A percentile compares a stretch with the other conserved stretches of the same genome.
phyloP scores from a whole-genome alignment of 2,329 filamentous ascomycete species.

The Phialophora verrucosa region DNA sequence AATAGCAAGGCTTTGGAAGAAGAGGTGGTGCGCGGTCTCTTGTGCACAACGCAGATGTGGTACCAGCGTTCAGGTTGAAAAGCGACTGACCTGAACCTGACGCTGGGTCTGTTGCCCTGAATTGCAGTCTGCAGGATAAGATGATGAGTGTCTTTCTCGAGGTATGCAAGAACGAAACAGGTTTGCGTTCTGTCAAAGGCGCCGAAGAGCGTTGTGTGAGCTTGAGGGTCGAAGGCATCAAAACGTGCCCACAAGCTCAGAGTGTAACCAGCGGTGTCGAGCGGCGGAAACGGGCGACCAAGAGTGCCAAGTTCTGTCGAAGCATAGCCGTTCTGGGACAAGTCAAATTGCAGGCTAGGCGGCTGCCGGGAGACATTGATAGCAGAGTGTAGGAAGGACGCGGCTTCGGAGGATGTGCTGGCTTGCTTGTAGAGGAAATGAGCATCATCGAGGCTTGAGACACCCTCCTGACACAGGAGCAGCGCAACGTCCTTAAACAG shows the following conservation, averaged over 20 bases:
- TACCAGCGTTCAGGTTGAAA: constrained; percentile 87
- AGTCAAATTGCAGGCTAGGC: constrained; percentile 90
- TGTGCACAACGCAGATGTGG: constrained; percentile 87
- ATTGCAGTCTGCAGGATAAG: constrained; percentile 97
- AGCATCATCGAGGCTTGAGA: constrained; percentile 81
- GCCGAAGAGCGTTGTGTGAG: constrained; percentile 94
- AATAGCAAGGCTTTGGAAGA: constrained; percentile 85
- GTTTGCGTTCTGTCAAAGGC: constrained; percentile 90
- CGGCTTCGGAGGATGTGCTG: constrained; percentile 56
- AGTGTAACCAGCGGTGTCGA: constrained; percentile 80
- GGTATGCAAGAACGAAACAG: constrained; percentile 90
- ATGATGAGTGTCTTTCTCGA: constrained; percentile 91
- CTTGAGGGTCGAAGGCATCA: constrained; percentile 80
- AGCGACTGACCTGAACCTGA: constrained; percentile 83
- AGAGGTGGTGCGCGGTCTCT: constrained; percentile 73
- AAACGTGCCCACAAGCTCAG: constrained; percentile 88
- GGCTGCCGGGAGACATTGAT: constrained; percentile 77
- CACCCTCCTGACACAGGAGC: constrained; percentile 72
- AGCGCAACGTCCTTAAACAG: constrained; percentile 71
- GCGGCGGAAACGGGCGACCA: constrained; percentile 82
- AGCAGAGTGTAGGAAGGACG: constrained; percentile 75
- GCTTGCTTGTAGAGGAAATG: constrained; percentile 72
- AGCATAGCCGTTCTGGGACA: constrained; percentile 84
- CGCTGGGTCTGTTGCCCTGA: constrained; percentile 81
- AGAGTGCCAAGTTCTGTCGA: constrained; percentile 90